phyloP scores from a whole-genome alignment of 1,139 yeast genomes.

The Tardiomyces depauwii region DNA sequence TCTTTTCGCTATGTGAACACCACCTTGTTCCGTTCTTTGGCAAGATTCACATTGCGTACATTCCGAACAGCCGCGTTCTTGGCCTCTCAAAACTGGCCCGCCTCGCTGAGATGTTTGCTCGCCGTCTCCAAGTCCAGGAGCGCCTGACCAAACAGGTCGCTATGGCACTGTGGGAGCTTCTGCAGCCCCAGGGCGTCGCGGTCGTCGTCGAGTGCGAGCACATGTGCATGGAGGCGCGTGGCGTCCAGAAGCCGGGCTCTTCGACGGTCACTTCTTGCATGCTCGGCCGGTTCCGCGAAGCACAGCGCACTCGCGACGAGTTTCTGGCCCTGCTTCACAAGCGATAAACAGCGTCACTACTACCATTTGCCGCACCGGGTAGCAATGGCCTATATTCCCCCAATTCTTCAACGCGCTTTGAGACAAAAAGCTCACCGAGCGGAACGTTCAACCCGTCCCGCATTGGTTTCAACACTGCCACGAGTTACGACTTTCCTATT shows the following conservation, averaged over 20 bases:
- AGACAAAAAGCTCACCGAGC: no score
- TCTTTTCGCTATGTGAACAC: conserved; percentile 90
- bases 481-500: no score
- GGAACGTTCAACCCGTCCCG: no score
- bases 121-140: conserved; percentile 95
- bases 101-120: conserved; percentile 91
- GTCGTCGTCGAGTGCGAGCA: conserved; percentile 97
- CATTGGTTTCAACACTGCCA: no score
- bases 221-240: conserved; percentile 99
- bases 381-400: no score
- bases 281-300: conserved; percentile 90
- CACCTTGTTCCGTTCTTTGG: conserved; percentile 97
- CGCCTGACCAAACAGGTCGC: conserved; percentile 94
- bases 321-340: conserved; percentile 74
- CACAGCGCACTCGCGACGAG: conserved; percentile 93
- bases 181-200: conserved; percentile 94
- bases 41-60: conserved; percentile 91
- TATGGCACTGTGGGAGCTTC: conserved; percentile 82
- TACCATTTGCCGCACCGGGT: no score
- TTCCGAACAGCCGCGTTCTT: conserved; percentile 88
- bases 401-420: no score
- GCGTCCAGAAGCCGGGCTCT: conserved; percentile 92
- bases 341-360: conserved; percentile 17
- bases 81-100: conserved; percentile 92
- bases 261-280: conserved; percentile 92